These are phyloP conservation scores for Hirsutella rhossiliensis DNA, from an alignment of 2,329 filamentous ascomycete genomes.

Conservation along the genomic window DNA sequence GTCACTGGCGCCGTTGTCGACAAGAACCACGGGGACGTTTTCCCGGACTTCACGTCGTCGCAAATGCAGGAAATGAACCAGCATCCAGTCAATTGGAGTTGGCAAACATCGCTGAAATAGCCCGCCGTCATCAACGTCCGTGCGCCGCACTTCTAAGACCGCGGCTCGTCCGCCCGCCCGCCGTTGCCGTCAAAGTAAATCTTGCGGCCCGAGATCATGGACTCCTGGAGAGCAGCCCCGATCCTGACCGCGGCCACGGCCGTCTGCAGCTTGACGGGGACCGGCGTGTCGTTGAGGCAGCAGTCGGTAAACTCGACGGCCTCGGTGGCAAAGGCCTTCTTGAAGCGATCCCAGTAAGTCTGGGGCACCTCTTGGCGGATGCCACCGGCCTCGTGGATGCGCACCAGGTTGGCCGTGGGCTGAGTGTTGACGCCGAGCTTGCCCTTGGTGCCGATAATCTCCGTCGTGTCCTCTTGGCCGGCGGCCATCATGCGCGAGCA, in stretches of 20 bases:
- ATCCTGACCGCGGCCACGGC: slow-evolving; percentile 49
- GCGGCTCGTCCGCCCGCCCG: slow-evolving; percentile 4
- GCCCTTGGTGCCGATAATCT: slow-evolving; percentile 54
- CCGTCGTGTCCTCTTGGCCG: slow-evolving; percentile 55
- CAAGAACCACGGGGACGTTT: too few relatives aligned
- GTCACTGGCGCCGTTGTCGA: too few relatives aligned
- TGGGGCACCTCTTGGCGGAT: slow-evolving; percentile 46
- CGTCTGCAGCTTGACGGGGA: slow-evolving; percentile 43
- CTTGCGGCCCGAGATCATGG: slow-evolving; percentile 39
- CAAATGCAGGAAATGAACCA: neutral
- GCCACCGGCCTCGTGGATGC: slow-evolving; percentile 34
- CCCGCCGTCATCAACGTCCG: neutral
- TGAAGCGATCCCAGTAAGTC: slow-evolving; percentile 51
- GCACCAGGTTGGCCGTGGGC: slow-evolving; percentile 40
- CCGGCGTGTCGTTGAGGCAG: slow-evolving; percentile 40
- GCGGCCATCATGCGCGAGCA: slow-evolving; percentile 54
- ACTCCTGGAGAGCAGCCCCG: slow-evolving; percentile 46
- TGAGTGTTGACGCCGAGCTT: slow-evolving; percentile 50
- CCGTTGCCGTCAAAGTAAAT: slow-evolving; percentile 39
- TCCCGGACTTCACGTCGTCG: neutral
- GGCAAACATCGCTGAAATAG: neutral
- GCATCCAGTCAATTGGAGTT: too few relatives aligned
- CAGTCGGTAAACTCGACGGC: slow-evolving; percentile 49
- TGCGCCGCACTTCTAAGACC: neutral
- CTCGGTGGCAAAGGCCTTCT: slow-evolving; percentile 51